Percentiles rank a stretch among this genome's conserved stretches.
Evolutionary conservation across 805 yeast genomes (phyloP).

Genomic region (Yarrowia sp.): DNA sequence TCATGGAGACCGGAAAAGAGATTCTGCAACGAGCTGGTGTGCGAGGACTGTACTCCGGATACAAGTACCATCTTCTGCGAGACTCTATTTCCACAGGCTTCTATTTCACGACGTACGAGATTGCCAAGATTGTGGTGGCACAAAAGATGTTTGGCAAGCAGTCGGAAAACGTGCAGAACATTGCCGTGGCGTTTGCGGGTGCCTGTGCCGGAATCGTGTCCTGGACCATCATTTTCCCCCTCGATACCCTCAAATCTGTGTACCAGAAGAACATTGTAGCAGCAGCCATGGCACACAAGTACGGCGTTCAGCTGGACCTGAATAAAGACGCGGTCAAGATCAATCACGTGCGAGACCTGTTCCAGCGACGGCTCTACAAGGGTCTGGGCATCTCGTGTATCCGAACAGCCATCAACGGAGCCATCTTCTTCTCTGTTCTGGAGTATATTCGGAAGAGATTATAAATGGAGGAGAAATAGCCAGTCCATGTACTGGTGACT

Average conservation of each 20-base stretch:
- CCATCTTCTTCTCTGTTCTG: slow-evolving; percentile 73
- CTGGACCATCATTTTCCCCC: slow-evolving; percentile 78
- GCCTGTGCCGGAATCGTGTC: slow-evolving; percentile 77
- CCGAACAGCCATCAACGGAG: slow-evolving; percentile 74
- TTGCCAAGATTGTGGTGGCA: slow-evolving; percentile 62
- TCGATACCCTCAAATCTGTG: slow-evolving; percentile 80
- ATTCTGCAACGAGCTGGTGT: slow-evolving; percentile 67
- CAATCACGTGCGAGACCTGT: slow-evolving; percentile 44
- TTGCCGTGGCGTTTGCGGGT: slow-evolving; percentile 71
- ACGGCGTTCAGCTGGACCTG: slow-evolving; percentile 50
- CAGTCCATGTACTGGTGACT: not conserved
- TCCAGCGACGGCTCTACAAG: slow-evolving; percentile 66
- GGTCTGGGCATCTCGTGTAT: slow-evolving; percentile 79
- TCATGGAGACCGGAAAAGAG: slow-evolving; percentile 58
- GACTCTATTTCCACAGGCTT: slow-evolving; percentile 76
- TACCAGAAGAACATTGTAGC: slow-evolving; percentile 77
- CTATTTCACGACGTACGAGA: slow-evolving; percentile 78
- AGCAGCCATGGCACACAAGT: slow-evolving; percentile 61
- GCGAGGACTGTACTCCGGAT: slow-evolving; percentile 75
- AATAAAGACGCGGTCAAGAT: slow-evolving; percentile 40
- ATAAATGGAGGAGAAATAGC: not conserved
- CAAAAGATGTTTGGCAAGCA: slow-evolving; percentile 44
- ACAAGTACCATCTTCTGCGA: slow-evolving; percentile 67
- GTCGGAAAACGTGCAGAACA: slow-evolving; percentile 49
- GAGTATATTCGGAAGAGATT: slow-evolving; percentile 33